Evolutionary conservation across 2,329 filamentous ascomycete genomes (phyloP).

Genomic region (Neodidymelliopsis sp.): DNA sequence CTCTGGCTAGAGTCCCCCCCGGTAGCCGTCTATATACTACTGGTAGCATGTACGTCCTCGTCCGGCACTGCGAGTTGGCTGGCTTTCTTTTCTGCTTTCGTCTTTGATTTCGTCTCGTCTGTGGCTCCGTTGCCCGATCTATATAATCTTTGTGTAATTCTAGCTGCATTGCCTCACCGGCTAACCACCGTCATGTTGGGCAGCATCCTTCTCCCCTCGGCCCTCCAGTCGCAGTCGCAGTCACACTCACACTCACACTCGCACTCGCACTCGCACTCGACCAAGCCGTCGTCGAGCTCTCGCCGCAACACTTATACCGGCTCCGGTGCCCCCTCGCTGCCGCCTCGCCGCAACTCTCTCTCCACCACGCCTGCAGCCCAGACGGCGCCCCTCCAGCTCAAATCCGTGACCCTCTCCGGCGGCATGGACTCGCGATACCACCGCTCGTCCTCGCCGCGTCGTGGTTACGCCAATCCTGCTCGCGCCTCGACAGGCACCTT

Average conservation of each 20-base stretch:
- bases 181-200: conserved; percentile 45
- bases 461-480: conserved; percentile 38
- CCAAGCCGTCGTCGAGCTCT: conserved; percentile 19
- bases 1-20: neutral
- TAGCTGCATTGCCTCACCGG: conserved; percentile 10
- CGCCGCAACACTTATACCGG: conserved; percentile 31
- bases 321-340: conserved; percentile 30
- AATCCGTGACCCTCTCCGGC: conserved; percentile 29
- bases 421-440: conserved; percentile 47
- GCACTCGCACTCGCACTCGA: conserved; percentile 11
- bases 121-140: conserved; percentile 17
- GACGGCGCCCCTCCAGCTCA: conserved; percentile 32
- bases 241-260: neutral
- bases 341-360: conserved; percentile 37
- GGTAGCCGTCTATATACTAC: conserved; percentile 13
- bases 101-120: conserved; percentile 8
- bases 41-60: conserved; percentile 44
- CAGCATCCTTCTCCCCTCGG: conserved; percentile 43
- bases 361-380: conserved; percentile 30
- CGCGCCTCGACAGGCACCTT: conserved; percentile 50
- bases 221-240: conserved; percentile 10
- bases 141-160: no score
- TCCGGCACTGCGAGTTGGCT: conserved; percentile 36
- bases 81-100: no score
- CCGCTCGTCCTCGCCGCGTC: conserved; percentile 47